These are phyloP conservation scores for Pythium oligandrum DNA, from an alignment of 352 stramenopile species.

Conservation along the genomic window DNA sequence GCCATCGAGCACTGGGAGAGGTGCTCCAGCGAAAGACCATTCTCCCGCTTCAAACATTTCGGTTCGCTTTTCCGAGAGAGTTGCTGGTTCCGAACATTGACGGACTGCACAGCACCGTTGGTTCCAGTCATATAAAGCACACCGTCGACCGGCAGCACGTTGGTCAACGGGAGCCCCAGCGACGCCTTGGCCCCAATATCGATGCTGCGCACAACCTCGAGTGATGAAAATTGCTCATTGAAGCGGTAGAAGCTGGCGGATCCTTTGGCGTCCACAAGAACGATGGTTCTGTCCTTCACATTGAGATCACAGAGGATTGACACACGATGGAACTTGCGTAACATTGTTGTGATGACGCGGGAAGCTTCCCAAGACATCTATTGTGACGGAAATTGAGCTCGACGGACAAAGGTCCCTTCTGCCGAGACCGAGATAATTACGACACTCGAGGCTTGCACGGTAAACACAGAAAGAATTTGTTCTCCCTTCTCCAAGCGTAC, in stretches of 20 bases:
- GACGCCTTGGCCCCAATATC: slow-evolving; percentile 14
- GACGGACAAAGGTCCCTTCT: not conserved
- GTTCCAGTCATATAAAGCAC: slow-evolving; percentile 28
- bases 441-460: not conserved
- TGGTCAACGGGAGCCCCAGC: slow-evolving; percentile 6
- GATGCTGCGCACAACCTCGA: slow-evolving; percentile 6
- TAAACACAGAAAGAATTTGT: not conserved
- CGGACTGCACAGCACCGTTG: slow-evolving; percentile 26
- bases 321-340: not conserved
- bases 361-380: not conserved
- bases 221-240: slow-evolving; percentile 6
- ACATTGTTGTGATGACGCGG: not conserved
- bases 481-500: not conserved
- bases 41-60: not conserved
- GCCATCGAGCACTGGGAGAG: not conserved
- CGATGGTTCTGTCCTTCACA: slow-evolving; percentile 8
- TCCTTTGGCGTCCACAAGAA: not conserved
- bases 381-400: not conserved
- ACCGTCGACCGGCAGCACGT: slow-evolving; percentile 14
- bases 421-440: not conserved
- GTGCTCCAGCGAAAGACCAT: too few relatives aligned
- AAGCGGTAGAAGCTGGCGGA: slow-evolving; percentile 3
- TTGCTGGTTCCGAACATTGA: slow-evolving; percentile 46
- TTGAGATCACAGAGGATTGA: slow-evolving; percentile 3
- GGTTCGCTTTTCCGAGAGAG: slow-evolving; percentile 21